Evolutionary conservation across 169 alveolate species (phyloP).

Genomic region (Pseudocohnilembus persalinus): DNA sequence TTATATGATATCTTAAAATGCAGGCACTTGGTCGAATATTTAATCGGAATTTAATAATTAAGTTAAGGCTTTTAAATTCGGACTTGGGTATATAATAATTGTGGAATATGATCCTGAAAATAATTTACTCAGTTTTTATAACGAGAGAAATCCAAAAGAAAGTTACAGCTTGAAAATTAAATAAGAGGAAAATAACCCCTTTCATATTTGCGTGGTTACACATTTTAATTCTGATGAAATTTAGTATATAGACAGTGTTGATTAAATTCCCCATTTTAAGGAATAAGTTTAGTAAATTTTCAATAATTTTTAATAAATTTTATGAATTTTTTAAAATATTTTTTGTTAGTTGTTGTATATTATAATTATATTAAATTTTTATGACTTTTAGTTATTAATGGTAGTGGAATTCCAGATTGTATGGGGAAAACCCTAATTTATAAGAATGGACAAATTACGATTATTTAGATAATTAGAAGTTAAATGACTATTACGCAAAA

Average conservation of each 20-base stretch:
- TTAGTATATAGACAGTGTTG: neutral
- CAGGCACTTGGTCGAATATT: neutral
- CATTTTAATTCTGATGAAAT: neutral
- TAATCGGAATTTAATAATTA: neutral
- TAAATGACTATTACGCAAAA: neutral
- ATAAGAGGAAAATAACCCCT: neutral
- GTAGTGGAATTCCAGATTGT: neutral
- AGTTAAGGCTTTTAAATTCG: neutral
- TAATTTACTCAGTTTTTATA: neutral
- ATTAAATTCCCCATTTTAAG: neutral
- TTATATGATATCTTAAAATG: conserved; percentile 3
- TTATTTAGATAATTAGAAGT: neutral
- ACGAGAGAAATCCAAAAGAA: neutral
- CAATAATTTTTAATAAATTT: too few relatives aligned
- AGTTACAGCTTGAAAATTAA: neutral
- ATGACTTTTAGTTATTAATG: neutral
- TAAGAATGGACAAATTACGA: neutral
- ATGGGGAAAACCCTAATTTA: neutral
- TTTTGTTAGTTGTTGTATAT: too few relatives aligned
- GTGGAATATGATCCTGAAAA: neutral
- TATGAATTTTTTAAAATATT: too few relatives aligned
- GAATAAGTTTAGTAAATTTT: too few relatives aligned
- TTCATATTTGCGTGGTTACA: neutral
- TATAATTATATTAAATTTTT: too few relatives aligned
- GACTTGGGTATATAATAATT: neutral